phyloP scores from a whole-genome alignment of 495 filamentous ascomycete species.

The Aspergillus steynii region DNA sequence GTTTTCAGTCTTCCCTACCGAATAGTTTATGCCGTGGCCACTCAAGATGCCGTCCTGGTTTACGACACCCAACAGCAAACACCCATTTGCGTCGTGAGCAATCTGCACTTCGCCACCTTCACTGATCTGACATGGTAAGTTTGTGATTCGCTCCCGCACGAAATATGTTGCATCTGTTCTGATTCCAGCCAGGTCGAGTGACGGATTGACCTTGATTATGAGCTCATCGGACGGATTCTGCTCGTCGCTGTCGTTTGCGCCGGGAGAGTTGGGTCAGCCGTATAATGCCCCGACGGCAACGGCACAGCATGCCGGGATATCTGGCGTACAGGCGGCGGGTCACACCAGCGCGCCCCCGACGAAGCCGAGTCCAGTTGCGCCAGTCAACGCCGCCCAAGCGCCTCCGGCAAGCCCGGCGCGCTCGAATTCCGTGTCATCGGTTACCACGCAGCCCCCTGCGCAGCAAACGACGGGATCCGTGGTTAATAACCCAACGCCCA shows the following conservation, averaged over 20 bases:
- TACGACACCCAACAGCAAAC: constrained; percentile 98
- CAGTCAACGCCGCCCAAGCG: constrained; percentile 49
- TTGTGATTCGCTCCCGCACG: background rate
- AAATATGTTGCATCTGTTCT: constrained; percentile 20
- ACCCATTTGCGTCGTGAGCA: constrained; percentile 90
- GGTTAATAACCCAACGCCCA: constrained; percentile 77
- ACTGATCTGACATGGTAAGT: constrained; percentile 93
- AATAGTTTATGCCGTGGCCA: constrained; percentile 95
- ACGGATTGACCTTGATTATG: constrained; percentile 90
- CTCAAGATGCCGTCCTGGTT: constrained; percentile 91
- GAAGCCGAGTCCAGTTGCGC: constrained; percentile 42
- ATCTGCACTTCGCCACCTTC: constrained; percentile 95
- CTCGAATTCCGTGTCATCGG: constrained; percentile 69
- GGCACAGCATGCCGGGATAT: constrained; percentile 43
- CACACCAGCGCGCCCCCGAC: constrained; percentile 11
- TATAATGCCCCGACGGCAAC: constrained; percentile 69
- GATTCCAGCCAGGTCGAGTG: constrained; percentile 70
- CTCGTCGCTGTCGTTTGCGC: constrained; percentile 80
- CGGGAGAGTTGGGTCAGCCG: constrained; percentile 83
- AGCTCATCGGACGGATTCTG: constrained; percentile 98
- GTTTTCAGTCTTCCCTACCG: constrained; percentile 88
- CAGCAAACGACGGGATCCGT: constrained; percentile 36
- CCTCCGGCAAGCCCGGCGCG: constrained; percentile 75
- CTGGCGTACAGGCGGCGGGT: constrained; percentile 44
- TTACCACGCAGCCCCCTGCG: constrained; percentile 22